Base-by-base conservation (phyloP, 768 basidiomycete genomes). In the Russula sp. region DNA sequence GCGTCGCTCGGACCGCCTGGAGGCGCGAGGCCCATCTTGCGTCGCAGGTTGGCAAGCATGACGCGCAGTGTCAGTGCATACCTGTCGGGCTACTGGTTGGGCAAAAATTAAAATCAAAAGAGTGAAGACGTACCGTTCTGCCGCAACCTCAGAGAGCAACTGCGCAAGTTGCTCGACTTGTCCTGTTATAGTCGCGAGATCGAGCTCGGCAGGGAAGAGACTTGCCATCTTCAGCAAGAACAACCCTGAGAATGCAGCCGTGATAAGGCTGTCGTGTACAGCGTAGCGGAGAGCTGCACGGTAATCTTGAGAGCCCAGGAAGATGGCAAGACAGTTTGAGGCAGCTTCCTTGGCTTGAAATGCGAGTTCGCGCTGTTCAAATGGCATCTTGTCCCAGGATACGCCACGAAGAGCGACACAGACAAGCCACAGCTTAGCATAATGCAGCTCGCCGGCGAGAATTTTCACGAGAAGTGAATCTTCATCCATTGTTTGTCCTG, bases 321-420 rank as follows among this genome's bases (percentile, higher is more conserved):
- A 93, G 55, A 90, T 88, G 49, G 87, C 81, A 46, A 98, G 75
- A 70, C 92, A 94, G 65, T 85, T 85, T 39, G 88, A 84, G 5
- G 94, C 94, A 0, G 93, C 89, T 69, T 95, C 92, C 75, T 94
- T 96, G 32, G 93, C 94, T 69, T 95, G 90, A 77, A 96, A 95
- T 3, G 93, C 93, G 49, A 96, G 80, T 72, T 96, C 94, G 42
- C 93, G 86, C 70, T 96, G 94, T 72, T 97, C 94, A 63, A 90
- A 92, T 4, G 92, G 85, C 87, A 97, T 92, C 74, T 93, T 94
- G 70, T 97, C 93, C 94, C 93, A 98, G 5, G 90, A 84, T 29
- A 88, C 90, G 18, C 94, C 94, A 61, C 94, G 83, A 49, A 98
- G 76, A 13, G 93, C 93, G 25, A 96, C 87, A 70, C 94, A 97